Evolutionary conservation across 2,329 filamentous ascomycete genomes (phyloP), one percentile per base, ranked within the genome.

Genomic region (Xylariaceae sp.): DNA sequence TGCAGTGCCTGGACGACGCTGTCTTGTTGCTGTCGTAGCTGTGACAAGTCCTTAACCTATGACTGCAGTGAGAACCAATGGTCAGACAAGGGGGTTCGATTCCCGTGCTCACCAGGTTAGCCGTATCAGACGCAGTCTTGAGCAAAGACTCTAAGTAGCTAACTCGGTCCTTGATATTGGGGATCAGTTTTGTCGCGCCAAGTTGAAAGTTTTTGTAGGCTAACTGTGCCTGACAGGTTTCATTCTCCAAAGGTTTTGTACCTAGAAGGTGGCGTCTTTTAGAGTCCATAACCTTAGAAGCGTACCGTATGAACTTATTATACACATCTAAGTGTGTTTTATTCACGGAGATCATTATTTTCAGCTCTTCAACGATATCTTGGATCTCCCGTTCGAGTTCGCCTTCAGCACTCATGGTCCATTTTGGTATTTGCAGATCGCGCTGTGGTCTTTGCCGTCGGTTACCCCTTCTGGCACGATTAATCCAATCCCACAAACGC

Each of bases 21-120:
- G 1, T 69, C 66, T 56, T 75, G 71, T 46, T 75, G 72, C 44
- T 73, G 72, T 53, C 74, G 73, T 21, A 75, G 65, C 11, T 64
- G 46, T 53, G 16, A 74, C 58, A 17, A 70, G 56, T 66, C 69
- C 41, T 67, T 64, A 2, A 74, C 49, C 58, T 57, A 49, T 29
- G 24, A 14, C 21, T 7, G 33, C 1, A 3, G 31, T 45, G n/a
- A 34, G 37, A 33, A 19, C 36, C 12, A 40, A 9, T 12, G 14
- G 16, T n/a, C 7, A 21, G 14, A 1, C n/a, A 7, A 37, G 11
- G 5, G 5, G 14, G 9, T 24, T 24, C 17, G 21, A 4, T 6
- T 4, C 3, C 46, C 2, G 14, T 11, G 8, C 49, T 37, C 36
- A 47, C 47, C 24, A 47, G 19, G 6, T 43, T 19, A 14, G 54